Percentiles rank a stretch among this genome's conserved stretches.
Evolutionary conservation across 495 filamentous ascomycete genomes (phyloP).

Genomic region (Neurospora sp.): DNA sequence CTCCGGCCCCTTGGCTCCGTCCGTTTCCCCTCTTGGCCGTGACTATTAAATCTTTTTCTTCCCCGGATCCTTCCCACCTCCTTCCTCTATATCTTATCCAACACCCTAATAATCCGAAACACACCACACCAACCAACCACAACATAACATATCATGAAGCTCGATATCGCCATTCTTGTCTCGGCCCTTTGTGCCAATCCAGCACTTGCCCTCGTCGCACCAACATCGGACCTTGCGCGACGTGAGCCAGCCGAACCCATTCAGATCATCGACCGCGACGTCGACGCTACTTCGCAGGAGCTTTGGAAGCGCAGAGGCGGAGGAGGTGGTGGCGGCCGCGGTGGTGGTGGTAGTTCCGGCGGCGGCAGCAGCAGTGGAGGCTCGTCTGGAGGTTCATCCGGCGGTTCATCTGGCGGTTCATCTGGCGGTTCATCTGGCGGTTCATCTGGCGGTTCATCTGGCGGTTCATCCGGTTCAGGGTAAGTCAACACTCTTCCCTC

Average conservation of each 20-base stretch:
- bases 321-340: conserved; percentile 41
- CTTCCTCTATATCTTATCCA: background rate
- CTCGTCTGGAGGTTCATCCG: conserved; percentile 12
- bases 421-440: background rate
- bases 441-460: conserved; percentile 2
- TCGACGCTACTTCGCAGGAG: conserved; percentile 18
- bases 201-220: background rate
- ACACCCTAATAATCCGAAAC: background rate
- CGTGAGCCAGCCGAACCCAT: conserved; percentile 14
- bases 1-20: background rate
- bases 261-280: conserved; percentile 14
- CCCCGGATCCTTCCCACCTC: background rate
- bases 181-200: background rate
- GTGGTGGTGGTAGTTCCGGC: conserved; percentile 30
- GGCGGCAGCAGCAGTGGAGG: conserved; percentile 31
- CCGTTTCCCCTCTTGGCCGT: background rate
- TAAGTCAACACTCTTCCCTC: conserved; percentile 2
- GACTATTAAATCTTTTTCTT: background rate
- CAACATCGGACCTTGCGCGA: conserved; percentile 4
- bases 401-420: background rate
- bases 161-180: background rate
- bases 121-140: background rate
- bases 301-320: conserved; percentile 50
- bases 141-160: background rate
- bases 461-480: conserved; percentile 5